Evolutionary conservation across 2,329 filamentous ascomycete genomes (phyloP).

Genomic region (Penicillium sp.): DNA sequence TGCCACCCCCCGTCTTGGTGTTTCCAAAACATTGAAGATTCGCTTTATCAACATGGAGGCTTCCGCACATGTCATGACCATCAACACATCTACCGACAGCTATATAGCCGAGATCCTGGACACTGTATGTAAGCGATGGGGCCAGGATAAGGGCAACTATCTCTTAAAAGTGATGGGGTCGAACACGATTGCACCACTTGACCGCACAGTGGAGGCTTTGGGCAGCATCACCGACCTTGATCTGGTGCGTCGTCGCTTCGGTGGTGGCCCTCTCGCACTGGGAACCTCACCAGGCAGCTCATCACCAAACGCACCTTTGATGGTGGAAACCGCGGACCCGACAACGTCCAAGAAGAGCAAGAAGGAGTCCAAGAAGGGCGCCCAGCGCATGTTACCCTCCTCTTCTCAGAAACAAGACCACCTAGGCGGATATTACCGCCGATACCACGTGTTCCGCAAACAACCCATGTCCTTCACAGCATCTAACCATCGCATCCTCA

Average conservation of each 20-base stretch:
- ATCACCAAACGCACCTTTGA: conserved; percentile 63
- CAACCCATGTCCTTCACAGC: conserved; percentile 64
- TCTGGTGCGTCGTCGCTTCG: conserved; percentile 61
- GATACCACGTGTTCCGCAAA: conserved; percentile 63
- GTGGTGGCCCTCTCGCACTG: conserved; percentile 56
- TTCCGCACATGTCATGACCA: conserved; percentile 51
- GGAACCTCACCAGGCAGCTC: conserved; percentile 60
- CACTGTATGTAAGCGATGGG: conserved; percentile 60
- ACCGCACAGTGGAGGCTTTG: conserved; percentile 64
- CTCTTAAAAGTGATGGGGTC: conserved; percentile 63
- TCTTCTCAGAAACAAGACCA: conserved; percentile 49
- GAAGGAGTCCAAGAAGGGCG: conserved; percentile 43
- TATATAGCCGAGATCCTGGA: conserved; percentile 68
- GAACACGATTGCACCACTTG: conserved; percentile 61
- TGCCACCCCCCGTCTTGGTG: conserved; percentile 56
- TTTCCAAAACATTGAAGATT: conserved; percentile 58
- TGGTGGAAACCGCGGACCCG: conserved; percentile 45
- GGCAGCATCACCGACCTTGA: conserved; percentile 61
- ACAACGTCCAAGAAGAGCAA: conserved; percentile 32
- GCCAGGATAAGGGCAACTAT: conserved; percentile 63
- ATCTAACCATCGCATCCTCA: conserved; percentile 59
- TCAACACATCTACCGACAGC: conserved; percentile 62
- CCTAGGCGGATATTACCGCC: conserved; percentile 54
- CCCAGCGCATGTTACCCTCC: conserved; percentile 44
- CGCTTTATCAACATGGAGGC: conserved; percentile 61